Conservation (phyloP, 2,329 filamentous ascomycete species). For the Metarhizium robertsii region DNA sequence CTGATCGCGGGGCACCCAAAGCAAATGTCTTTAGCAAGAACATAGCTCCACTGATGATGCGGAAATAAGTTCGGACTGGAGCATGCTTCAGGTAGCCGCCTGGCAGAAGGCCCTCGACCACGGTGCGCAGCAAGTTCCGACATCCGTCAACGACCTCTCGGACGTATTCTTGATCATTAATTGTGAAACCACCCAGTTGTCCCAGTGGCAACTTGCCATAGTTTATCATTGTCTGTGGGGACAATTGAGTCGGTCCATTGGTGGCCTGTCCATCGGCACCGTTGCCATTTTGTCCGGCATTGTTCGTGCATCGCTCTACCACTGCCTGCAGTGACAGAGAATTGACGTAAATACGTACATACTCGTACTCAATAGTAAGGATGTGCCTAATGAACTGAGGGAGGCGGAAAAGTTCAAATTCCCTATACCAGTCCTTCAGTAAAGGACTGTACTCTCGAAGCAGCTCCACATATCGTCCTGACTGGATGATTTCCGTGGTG, state of each 20-base stretch:
- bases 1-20: conserved; percentile 67
- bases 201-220: conserved; percentile 56
- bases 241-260: conserved; percentile 29
- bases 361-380: conserved; percentile 89
- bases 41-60: conserved; percentile 78
- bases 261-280: conserved; percentile 22
- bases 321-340: conserved; percentile 90
- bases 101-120: conserved; percentile 67
- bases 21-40: conserved; percentile 80
- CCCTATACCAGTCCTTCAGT: conserved; percentile 67
- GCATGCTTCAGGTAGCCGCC: conserved; percentile 72
- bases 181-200: conserved; percentile 53
- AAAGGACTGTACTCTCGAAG: conserved; percentile 75
- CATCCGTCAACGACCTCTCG: conserved; percentile 70
- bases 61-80: conserved; percentile 76
- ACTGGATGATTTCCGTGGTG: conserved; percentile 82
- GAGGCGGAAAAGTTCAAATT: conserved; percentile 70
- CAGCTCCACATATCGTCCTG: conserved; percentile 70
- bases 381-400: conserved; percentile 63
- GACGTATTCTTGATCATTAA: conserved; percentile 63
- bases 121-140: conserved; percentile 65
- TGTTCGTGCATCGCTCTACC: conserved; percentile 81
- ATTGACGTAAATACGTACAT: conserved; percentile 89
- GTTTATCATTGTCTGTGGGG: conserved; percentile 55
- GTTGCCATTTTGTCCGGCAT: conserved; percentile 42